Percentiles rank a stretch among this genome's conserved stretches.
phyloP scores from a whole-genome alignment of 1,284 basidiomycete species.

The Ustilago nuda region DNA sequence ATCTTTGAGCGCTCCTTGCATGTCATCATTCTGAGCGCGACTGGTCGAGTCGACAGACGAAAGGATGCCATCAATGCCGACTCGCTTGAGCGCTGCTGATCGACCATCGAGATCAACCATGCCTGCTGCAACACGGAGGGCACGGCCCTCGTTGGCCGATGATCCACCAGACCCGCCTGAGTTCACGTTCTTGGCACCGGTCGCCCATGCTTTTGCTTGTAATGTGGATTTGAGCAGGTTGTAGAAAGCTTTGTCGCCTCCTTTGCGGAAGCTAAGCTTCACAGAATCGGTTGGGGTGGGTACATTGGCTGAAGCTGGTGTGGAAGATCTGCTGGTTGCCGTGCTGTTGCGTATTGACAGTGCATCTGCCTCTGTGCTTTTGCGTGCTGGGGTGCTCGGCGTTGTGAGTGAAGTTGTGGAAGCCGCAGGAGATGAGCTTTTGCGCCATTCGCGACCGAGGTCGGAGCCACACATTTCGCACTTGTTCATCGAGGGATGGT shows the following conservation, averaged over 20 bases:
- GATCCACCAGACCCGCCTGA: background rate
- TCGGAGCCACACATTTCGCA: slow-evolving; percentile 91
- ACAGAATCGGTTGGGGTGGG: slow-evolving; percentile 71
- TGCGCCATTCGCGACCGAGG: slow-evolving; percentile 70
- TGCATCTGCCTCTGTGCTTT: slow-evolving; percentile 41
- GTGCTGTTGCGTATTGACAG: slow-evolving; percentile 34
- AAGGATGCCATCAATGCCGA: slow-evolving; percentile 54
- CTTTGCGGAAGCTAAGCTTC: slow-evolving; percentile 84
- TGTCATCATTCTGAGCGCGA: slow-evolving; percentile 77
- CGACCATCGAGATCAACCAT: slow-evolving; percentile 54
- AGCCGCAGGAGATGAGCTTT: slow-evolving; percentile 37
- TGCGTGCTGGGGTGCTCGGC: slow-evolving; percentile 30
- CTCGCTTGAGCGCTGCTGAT: slow-evolving; percentile 36
- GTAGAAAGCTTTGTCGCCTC: slow-evolving; percentile 89
- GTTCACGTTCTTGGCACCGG: slow-evolving; percentile 5
- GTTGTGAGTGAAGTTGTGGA: slow-evolving; percentile 26
- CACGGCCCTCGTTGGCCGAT: slow-evolving; percentile 6
- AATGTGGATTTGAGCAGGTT: slow-evolving; percentile 80
- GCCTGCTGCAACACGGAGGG: slow-evolving; percentile 28
- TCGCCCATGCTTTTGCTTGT: slow-evolving; percentile 80
- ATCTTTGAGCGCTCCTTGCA: slow-evolving; percentile 85
- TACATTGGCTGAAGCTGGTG: slow-evolving; percentile 75
- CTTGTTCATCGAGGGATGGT: slow-evolving; percentile 78
- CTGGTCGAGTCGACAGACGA: slow-evolving; percentile 59
- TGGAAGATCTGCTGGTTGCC: slow-evolving; percentile 62